Evolutionary conservation across 257 asterid genomes (phyloP).

Genomic region (Thymus mandschuricus): DNA sequence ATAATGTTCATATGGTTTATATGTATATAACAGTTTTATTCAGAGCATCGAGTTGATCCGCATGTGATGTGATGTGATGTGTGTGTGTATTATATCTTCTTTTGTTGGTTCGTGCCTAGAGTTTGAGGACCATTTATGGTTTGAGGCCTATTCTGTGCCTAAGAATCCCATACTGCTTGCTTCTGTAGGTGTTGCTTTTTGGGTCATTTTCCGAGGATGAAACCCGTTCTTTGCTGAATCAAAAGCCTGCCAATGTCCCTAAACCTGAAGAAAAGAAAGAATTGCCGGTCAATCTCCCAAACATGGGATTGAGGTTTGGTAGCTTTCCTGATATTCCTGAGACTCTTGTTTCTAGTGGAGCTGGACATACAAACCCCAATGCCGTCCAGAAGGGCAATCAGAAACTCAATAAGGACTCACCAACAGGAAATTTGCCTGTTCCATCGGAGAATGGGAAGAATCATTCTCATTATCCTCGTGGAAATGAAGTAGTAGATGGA

Average conservation of each 20-base stretch:
- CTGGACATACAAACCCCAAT: conserved; percentile 30
- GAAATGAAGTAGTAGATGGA: conserved; percentile 41
- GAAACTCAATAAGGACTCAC: conserved; percentile 29
- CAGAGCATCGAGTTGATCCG: background rate
- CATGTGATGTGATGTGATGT: background rate
- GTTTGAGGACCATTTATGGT: background rate
- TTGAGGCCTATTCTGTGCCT: background rate
- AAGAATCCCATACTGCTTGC: conserved; percentile 18
- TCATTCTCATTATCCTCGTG: conserved; percentile 25
- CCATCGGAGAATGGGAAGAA: conserved; percentile 58
- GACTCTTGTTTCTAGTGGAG: conserved; percentile 34
- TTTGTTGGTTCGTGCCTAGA: background rate
- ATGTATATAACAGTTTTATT: background rate
- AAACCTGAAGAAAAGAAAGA: conserved; percentile 37
- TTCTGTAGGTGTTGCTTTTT: conserved; percentile 66
- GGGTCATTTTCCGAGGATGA: conserved; percentile 96
- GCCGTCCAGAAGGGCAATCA: conserved; percentile 36
- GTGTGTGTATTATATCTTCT: background rate
- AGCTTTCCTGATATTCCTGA: conserved; percentile 42
- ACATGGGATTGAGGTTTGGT: conserved; percentile 54
- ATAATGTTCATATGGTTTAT: background rate
- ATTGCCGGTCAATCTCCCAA: conserved; percentile 34
- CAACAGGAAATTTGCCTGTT: conserved; percentile 30
- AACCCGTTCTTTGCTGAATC: conserved; percentile 54
- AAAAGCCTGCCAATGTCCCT: conserved; percentile 35